Evolutionary conservation across 225 moss, liverwort and hornwort species (phyloP).

Genomic region (Marchantia polymorpha): DNA sequence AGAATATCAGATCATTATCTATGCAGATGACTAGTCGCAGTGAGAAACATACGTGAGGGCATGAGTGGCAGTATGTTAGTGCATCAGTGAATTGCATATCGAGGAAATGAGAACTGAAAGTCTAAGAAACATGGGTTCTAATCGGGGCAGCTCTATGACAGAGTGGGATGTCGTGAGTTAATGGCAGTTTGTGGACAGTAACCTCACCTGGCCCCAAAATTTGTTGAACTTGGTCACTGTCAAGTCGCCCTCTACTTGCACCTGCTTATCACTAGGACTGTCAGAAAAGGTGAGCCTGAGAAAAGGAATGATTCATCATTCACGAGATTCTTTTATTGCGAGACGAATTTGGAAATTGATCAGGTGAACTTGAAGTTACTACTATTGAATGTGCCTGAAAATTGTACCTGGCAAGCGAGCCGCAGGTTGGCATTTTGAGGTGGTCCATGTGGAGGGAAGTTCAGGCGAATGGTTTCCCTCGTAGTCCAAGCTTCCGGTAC

Average conservation of each 20-base stretch:
- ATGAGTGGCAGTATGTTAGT: too few species aligned
- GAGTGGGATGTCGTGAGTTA: background rate
- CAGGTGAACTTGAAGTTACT: background rate
- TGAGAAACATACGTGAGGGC: too few species aligned
- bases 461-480: constrained; percentile 27
- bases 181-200: background rate
- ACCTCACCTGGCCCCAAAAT: constrained; percentile 40
- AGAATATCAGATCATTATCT: too few species aligned
- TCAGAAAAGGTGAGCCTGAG: background rate
- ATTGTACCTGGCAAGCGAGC: constrained; percentile 38
- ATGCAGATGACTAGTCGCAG: too few species aligned
- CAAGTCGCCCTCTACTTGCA: constrained; percentile 34
- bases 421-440: constrained; percentile 33
- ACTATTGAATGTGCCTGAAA: background rate
- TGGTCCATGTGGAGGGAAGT: constrained; percentile 30
- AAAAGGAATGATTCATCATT: background rate
- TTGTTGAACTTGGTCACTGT: constrained; percentile 40
- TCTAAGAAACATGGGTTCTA: background rate
- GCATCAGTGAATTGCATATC: too few species aligned
- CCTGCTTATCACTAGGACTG: constrained; percentile 18
- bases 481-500: constrained; percentile 18
- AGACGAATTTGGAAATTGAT: background rate
- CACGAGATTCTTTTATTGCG: background rate
- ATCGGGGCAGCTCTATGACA: background rate
- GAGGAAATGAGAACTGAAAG: background rate